Percentiles rank a stretch among this genome's conserved stretches.
Evolutionary conservation across 2,329 filamentous ascomycete species (phyloP).

Genomic region (Cytospora leucostoma): DNA sequence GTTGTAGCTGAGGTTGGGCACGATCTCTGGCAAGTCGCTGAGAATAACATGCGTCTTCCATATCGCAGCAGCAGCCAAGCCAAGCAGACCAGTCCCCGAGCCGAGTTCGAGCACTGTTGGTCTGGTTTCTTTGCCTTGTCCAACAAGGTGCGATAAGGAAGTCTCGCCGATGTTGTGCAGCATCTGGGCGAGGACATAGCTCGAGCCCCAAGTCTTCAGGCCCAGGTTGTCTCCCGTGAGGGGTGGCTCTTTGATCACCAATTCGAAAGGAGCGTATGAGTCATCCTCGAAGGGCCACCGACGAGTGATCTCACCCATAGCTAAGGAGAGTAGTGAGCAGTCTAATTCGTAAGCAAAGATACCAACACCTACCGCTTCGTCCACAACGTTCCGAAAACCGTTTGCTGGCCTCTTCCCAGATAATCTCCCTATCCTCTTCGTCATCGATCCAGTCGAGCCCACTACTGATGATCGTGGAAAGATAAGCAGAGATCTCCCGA

Average conservation of each 20-base stretch:
- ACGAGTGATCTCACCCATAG: slow-evolving; percentile 59
- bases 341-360: not conserved
- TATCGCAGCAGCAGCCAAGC: slow-evolving; percentile 76
- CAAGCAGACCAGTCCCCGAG: slow-evolving; percentile 87
- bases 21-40: slow-evolving; percentile 83
- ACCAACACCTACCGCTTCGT: slow-evolving; percentile 56
- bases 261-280: slow-evolving; percentile 51
- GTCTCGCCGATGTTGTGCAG: slow-evolving; percentile 54
- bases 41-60: slow-evolving; percentile 68
- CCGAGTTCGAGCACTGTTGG: slow-evolving; percentile 72
- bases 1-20: slow-evolving; percentile 79
- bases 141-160: slow-evolving; percentile 49
- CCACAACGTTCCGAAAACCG: slow-evolving; percentile 86
- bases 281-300: slow-evolving; percentile 52
- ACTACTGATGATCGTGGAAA: slow-evolving; percentile 69
- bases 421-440: slow-evolving; percentile 64
- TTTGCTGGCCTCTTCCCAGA: slow-evolving; percentile 79
- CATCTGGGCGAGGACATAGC: slow-evolving; percentile 78
- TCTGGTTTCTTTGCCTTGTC: slow-evolving; percentile 36
- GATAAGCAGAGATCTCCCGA: slow-evolving; percentile 62
- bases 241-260: slow-evolving; percentile 82
- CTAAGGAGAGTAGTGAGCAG: slow-evolving; percentile 33
- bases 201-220: slow-evolving; percentile 94
- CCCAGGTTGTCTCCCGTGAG: slow-evolving; percentile 86
- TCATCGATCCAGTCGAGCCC: slow-evolving; percentile 67